Conservation (phyloP, 257 asterid genomes). For the Primulina eburnea region DNA sequence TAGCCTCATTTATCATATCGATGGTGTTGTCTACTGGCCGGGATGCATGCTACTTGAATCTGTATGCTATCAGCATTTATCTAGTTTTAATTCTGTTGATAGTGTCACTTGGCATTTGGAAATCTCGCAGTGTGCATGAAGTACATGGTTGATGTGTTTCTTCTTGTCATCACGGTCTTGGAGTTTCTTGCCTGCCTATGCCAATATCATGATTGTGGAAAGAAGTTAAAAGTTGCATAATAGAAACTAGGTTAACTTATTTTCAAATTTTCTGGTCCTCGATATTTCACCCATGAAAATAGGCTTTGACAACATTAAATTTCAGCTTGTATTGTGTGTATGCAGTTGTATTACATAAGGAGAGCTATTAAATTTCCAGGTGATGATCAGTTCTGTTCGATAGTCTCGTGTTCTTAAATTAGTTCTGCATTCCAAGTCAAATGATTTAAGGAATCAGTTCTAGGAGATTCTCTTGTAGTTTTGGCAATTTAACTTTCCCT, state of each 20-base stretch:
- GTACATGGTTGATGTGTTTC: conserved; percentile 19
- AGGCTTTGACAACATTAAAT: not conserved
- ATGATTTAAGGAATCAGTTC: no score
- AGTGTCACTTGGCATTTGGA: conserved; percentile 38
- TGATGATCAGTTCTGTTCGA: not conserved
- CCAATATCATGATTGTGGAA: not conserved
- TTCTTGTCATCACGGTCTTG: not conserved
- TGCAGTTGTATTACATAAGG: not conserved
- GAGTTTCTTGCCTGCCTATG: not conserved
- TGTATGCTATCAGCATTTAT: conserved; percentile 30
- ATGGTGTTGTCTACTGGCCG: conserved; percentile 19
- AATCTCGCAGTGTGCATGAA: conserved; percentile 35
- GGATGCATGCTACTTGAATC: conserved; percentile 24
- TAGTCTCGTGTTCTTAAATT: no score
- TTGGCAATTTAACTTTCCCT: no score
- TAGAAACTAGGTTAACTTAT: not conserved
- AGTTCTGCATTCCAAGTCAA: no score
- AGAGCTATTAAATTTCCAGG: not conserved
- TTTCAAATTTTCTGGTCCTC: no score
- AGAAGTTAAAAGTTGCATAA: not conserved
- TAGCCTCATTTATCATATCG: conserved; percentile 19
- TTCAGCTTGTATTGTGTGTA: not conserved
- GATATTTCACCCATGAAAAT: no score
- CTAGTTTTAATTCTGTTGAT: conserved; percentile 34
- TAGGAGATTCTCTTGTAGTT: no score